A percentile compares a stretch with the other conserved stretches of the same genome.
Conservation (phyloP, 768 basidiomycete species). For the Collybia nuda region DNA sequence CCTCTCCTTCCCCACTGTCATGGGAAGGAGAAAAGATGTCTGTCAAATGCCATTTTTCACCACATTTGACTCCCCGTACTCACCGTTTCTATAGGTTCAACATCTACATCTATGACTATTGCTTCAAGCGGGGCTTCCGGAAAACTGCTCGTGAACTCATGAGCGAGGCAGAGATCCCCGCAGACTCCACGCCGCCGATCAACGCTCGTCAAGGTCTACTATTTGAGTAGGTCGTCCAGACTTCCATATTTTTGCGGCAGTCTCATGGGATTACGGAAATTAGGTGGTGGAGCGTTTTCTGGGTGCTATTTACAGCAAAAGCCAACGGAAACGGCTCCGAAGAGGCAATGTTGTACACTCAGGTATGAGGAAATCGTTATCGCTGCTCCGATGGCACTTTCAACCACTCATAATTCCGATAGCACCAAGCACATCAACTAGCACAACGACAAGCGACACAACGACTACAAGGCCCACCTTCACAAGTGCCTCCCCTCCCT, state of each 20-base stretch:
- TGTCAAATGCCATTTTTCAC: conserved; percentile 24
- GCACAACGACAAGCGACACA: conserved; percentile 29
- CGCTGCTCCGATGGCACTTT: conserved; percentile 10
- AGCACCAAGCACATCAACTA: conserved; percentile 26
- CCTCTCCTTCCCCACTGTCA: conserved; percentile 35
- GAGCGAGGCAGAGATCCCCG: conserved; percentile 62
- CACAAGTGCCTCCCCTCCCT: conserved; percentile 20
- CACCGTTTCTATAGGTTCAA: conserved; percentile 61
- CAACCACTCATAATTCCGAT: conserved; percentile 8
- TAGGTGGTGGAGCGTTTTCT: conserved; percentile 91
- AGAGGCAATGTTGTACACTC: conserved; percentile 70
- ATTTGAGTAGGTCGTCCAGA: conserved; percentile 62
- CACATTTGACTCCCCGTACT: conserved; percentile 1
- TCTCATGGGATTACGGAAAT: conserved; percentile 4
- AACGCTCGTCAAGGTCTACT: conserved; percentile 81
- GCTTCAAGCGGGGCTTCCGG: conserved; percentile 72
- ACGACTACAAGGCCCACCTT: conserved; percentile 19
- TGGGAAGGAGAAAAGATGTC: conserved; percentile 90
- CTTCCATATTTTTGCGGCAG: conserved; percentile 9
- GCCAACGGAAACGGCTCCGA: conserved; percentile 65
- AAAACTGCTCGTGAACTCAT: conserved; percentile 72
- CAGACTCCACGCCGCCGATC: conserved; percentile 71
- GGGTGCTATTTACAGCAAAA: conserved; percentile 83
- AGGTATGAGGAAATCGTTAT: conserved; percentile 43
- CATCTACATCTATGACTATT: conserved; percentile 88